Conservation (phyloP, 2,329 filamentous ascomycete species). For the Fusarium bactridioides region DNA sequence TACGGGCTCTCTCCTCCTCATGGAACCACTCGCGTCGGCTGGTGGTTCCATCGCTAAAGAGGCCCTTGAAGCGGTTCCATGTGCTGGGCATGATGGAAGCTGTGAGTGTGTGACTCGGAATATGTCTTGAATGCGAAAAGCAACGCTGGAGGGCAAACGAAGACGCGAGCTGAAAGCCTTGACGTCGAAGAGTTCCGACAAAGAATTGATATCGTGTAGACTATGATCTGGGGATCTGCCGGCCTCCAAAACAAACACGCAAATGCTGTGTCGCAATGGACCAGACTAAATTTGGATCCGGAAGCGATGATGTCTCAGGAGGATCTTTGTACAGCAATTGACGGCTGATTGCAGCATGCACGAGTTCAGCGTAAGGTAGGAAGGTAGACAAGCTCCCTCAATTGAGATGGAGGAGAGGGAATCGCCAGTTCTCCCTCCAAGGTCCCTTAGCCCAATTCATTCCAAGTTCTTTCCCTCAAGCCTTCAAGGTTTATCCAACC, state of each 20-base stretch:
- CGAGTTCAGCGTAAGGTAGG: not conserved
- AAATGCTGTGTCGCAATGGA: conserved; percentile 28
- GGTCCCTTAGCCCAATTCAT: not conserved
- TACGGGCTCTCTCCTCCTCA: conserved; percentile 56
- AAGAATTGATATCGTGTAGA: conserved; percentile 4
- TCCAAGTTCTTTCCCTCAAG: conserved; percentile 20
- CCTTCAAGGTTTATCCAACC: conserved; percentile 24
- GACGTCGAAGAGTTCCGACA: not conserved
- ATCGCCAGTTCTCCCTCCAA: not conserved
- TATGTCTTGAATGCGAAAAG: not conserved
- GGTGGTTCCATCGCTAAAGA: conserved; percentile 41
- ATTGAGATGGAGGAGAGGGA: not conserved
- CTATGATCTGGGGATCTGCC: conserved; percentile 4
- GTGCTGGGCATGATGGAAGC: conserved; percentile 29
- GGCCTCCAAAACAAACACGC: not conserved
- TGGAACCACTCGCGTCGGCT: conserved; percentile 49
- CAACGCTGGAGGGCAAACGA: not conserved
- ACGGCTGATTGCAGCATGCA: conserved; percentile 28
- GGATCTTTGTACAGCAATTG: conserved; percentile 27
- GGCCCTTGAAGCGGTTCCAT: conserved; percentile 45
- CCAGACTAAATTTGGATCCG: conserved; percentile 8
- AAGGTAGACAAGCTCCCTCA: not conserved
- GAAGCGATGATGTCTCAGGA: conserved; percentile 30
- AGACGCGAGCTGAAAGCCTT: not conserved
- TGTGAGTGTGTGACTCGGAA: conserved; percentile 6